Evolutionary conservation across 345 rosid species (phyloP).

Genomic region (Bretschneidera sinensis): DNA sequence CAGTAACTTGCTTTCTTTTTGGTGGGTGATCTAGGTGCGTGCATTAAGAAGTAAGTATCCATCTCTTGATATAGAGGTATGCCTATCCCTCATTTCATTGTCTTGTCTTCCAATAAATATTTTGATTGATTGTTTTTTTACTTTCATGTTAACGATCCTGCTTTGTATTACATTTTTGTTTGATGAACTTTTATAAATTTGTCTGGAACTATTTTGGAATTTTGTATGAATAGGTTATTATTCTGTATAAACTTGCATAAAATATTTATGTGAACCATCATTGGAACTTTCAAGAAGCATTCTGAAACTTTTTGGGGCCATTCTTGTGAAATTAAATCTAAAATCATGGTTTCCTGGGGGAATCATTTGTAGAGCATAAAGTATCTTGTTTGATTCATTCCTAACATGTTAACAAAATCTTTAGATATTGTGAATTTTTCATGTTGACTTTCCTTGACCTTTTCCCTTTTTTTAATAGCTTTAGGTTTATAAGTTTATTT

Average conservation of each 20-base stretch:
- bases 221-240: too few relatives aligned
- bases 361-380: background rate
- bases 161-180: too few relatives aligned
- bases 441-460: too few relatives aligned
- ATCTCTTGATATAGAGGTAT: conserved; percentile 81
- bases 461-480: too few relatives aligned
- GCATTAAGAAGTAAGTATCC: conserved; percentile 62
- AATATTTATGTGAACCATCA: too few relatives aligned
- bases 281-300: too few relatives aligned
- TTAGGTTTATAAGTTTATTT: too few relatives aligned
- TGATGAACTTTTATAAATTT: background rate
- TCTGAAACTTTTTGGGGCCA: too few relatives aligned
- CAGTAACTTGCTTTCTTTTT: background rate
- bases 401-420: background rate
- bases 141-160: background rate
- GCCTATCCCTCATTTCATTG: background rate
- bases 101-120: background rate
- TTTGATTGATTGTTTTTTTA: background rate
- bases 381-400: background rate
- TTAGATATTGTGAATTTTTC: background rate
- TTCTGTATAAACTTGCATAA: too few relatives aligned
- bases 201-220: too few relatives aligned
- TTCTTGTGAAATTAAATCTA: too few relatives aligned
- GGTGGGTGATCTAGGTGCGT: conserved; percentile 40
- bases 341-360: too few relatives aligned